Conservation (phyloP, 495 filamentous ascomycete genomes). For the Aspergillus affinis region DNA sequence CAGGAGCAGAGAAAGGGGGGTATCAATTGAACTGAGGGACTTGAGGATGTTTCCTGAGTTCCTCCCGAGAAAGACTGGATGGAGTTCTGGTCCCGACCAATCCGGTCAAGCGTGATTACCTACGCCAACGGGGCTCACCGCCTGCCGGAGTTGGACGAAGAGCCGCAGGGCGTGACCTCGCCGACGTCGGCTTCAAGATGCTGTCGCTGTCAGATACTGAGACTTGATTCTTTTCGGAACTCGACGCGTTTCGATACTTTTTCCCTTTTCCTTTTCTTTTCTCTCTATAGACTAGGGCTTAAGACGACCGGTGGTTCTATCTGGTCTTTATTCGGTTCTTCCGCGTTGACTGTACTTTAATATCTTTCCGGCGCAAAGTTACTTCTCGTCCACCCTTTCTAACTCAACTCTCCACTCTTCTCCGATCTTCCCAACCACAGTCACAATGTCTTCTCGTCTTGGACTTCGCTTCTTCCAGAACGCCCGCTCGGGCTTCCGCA, state of each 20-base stretch:
- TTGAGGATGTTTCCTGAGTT: background rate
- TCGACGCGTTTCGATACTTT: too few species aligned
- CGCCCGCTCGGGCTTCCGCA: constrained; percentile 54
- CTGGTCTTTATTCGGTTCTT: background rate
- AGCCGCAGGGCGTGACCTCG: constrained; percentile 13
- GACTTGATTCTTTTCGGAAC: background rate
- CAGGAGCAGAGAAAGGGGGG: background rate
- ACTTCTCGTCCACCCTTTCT: constrained; percentile 19
- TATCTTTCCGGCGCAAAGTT: background rate
- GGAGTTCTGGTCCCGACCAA: constrained; percentile 19
- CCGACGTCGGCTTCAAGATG: constrained; percentile 8
- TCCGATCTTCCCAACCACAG: constrained; percentile 6
- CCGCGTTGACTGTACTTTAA: background rate
- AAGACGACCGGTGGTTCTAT: background rate
- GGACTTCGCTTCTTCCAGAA: constrained; percentile 52
- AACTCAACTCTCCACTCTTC: constrained; percentile 24
- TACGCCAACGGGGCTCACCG: constrained; percentile 32
- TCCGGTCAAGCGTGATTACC: constrained; percentile 34
- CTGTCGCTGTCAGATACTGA: background rate
- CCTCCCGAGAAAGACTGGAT: background rate
- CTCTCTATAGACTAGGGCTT: background rate
- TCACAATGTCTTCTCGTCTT: constrained; percentile 44
- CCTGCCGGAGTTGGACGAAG: background rate
- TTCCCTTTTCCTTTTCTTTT: background rate
- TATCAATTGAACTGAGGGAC: constrained; percentile 3